Evolutionary conservation across 805 yeast genomes (phyloP).

Genomic region (Nakazawaea laoshanensis): DNA sequence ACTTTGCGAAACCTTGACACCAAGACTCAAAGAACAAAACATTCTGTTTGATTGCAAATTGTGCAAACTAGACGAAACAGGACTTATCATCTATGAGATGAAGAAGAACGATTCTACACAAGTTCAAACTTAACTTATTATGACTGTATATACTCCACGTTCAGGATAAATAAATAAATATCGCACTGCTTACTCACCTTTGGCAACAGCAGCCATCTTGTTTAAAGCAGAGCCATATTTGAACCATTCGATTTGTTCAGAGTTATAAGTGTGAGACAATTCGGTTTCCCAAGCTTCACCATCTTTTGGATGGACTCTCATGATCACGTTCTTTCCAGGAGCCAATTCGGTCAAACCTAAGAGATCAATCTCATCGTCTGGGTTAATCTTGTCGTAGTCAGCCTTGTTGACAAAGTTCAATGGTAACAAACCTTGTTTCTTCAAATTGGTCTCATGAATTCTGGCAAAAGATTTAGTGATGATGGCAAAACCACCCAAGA

Average conservation of each 20-base stretch:
- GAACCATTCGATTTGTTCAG: slow-evolving; percentile 98
- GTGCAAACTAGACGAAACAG: slow-evolving; percentile 31
- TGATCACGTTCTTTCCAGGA: slow-evolving; percentile 84
- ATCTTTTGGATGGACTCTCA: slow-evolving; percentile 65
- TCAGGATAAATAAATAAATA: too few species aligned
- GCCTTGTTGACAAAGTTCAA: slow-evolving; percentile 84
- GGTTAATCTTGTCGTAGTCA: slow-evolving; percentile 90
- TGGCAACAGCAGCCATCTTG: slow-evolving; percentile 46
- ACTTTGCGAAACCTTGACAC: slow-evolving; percentile 27
- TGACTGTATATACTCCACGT: too few species aligned
- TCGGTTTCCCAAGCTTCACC: slow-evolving; percentile 84
- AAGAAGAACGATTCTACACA: too few species aligned
- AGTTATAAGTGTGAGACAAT: slow-evolving; percentile 93
- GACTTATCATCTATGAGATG: slow-evolving; percentile 23
- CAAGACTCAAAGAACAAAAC: slow-evolving; percentile 26
- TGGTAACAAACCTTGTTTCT: slow-evolving; percentile 98
- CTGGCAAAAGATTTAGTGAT: slow-evolving; percentile 97
- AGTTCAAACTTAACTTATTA: too few species aligned
- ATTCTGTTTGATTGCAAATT: slow-evolving; percentile 42
- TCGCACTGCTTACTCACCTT: neutral
- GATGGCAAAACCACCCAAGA: slow-evolving; percentile 96
- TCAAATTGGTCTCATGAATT: slow-evolving; percentile 98
- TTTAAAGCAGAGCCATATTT: slow-evolving; percentile 98
- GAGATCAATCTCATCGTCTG: slow-evolving; percentile 83
- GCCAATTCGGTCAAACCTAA: slow-evolving; percentile 77